Evolutionary conservation across 129 eudicot genomes (phyloP).

Genomic region (Rutidosis leptorrhynchoides): DNA sequence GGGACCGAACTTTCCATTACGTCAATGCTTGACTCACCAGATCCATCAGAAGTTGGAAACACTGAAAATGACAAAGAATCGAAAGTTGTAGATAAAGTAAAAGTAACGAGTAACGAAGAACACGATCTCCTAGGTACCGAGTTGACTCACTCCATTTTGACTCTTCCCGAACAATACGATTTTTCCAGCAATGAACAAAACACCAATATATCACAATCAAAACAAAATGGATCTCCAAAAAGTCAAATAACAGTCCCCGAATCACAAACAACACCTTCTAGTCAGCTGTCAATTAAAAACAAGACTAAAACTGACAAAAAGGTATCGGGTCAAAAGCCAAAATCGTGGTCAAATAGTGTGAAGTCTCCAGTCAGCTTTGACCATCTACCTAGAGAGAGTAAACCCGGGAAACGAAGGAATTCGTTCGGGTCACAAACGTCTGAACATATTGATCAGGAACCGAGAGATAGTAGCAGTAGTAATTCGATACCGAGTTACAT

Average conservation of each 20-base stretch:
- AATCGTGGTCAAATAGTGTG: conserved; percentile 48
- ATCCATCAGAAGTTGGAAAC: conserved; percentile 53
- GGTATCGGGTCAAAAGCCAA: conserved; percentile 38
- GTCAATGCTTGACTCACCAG: conserved; percentile 91
- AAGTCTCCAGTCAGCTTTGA: conserved; percentile 55
- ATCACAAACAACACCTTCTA: conserved; percentile 60
- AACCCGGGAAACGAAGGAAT: conserved; percentile 58
- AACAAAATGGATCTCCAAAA: conserved; percentile 53
- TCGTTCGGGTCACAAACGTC: conserved; percentile 71
- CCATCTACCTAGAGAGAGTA: conserved; percentile 53
- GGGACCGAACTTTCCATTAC: conserved; percentile 88
- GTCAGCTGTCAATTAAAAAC: conserved; percentile 53
- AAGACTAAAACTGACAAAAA: conserved; percentile 44
- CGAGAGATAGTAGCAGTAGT: conserved; percentile 72
- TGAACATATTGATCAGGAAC: conserved; percentile 58
- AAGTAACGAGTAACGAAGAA: conserved; percentile 34
- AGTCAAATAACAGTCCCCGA: conserved; percentile 51
- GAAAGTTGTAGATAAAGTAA: conserved; percentile 31
- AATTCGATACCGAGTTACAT: conserved; percentile 78
- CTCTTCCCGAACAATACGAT: conserved; percentile 33
- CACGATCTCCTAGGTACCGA: conserved; percentile 32
- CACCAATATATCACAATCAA: conserved; percentile 13
- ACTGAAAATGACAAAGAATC: conserved; percentile 35
- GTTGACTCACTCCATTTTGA: conserved; percentile 30
- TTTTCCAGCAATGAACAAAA: conserved; percentile 5